phyloP scores from a whole-genome alignment of 768 basidiomycete genomes.

The Trametes sanguinea region DNA sequence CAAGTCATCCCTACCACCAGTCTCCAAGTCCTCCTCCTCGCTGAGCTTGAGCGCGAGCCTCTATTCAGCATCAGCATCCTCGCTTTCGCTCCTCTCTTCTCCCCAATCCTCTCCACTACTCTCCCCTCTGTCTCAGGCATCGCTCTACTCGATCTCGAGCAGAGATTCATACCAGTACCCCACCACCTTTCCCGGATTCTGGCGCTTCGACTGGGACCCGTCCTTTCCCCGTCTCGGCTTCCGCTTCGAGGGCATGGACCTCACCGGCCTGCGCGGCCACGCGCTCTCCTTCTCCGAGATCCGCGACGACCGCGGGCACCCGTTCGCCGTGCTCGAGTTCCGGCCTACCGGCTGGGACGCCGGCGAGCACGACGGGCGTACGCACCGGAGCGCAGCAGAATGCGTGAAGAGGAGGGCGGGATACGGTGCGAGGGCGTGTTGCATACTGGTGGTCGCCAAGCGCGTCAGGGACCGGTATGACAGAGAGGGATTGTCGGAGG shows the following conservation, averaged over 20 bases:
- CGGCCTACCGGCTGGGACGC: background rate
- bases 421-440: background rate
- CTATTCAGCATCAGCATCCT: background rate
- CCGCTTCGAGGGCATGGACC: constrained; percentile 22
- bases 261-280: constrained; percentile 15
- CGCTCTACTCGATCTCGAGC: background rate
- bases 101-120: background rate
- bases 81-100: background rate
- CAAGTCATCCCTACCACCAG: constrained; percentile 6
- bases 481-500: constrained; percentile 16
- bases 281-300: constrained; percentile 16
- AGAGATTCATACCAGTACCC: background rate
- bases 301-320: constrained; percentile 16
- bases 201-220: constrained; percentile 22
- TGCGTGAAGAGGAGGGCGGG: background rate
- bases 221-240: constrained; percentile 19
- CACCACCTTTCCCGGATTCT: constrained; percentile 5
- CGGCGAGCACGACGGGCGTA: background rate
- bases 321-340: constrained; percentile 20
- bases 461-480: constrained; percentile 10
- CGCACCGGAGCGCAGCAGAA: too few species aligned
- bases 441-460: constrained; percentile 17
- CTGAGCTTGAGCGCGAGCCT: background rate
- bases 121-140: background rate
- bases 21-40: background rate